Base-by-base conservation (phyloP, 768 basidiomycete species). In the Lentinula detonsa region DNA sequence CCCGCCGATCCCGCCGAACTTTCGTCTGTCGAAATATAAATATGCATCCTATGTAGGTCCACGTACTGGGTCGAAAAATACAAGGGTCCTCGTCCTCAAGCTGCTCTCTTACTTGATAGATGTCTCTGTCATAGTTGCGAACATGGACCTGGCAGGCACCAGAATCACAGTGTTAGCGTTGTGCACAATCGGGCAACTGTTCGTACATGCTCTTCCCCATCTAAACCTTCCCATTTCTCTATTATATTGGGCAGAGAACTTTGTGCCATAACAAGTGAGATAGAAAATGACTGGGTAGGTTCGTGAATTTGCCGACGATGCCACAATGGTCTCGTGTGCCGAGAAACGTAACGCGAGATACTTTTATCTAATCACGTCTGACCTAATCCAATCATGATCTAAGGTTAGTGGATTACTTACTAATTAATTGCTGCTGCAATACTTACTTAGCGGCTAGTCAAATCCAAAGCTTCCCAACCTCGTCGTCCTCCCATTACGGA, bases 171-270 rank as follows among this genome's bases (percentile, higher is more conserved):
- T 57, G 6, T 16, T 39, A 5, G 5, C 28, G 45, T 3, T 48
- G 43, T 10, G 56, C 39, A 28, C 40, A 28, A 9, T 57, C 52
- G 15, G 52, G 52, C 4, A 53, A 37, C 18, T 67, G 54, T 52
- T 62, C 21, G 50, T 48, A 40, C 62, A 63, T 21, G 37, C 61
- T 54, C 57, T 53, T 37, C 52, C 31, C 7, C 52, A 35, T n/a
- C 31, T 4, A n/a, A 53, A 37, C 31, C 33, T 31, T 52, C 21
- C 50, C 11, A 5, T 28, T 5, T 6, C 10, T 9, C 1, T 52
- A 23, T 28, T 23, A 5, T 23, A 34, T 11, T 23, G 21, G 50
- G 28, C 11, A 28, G 10, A 28, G 1, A 11, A 52, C 4, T 28
- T 9, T 8, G 10, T 52, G 15, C 50, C 50, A 6, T 34, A 23